A percentile compares a stretch with the other conserved stretches of the same genome.
phyloP scores from a whole-genome alignment of 176 grass and related monocot species.

The Themeda triandra region DNA sequence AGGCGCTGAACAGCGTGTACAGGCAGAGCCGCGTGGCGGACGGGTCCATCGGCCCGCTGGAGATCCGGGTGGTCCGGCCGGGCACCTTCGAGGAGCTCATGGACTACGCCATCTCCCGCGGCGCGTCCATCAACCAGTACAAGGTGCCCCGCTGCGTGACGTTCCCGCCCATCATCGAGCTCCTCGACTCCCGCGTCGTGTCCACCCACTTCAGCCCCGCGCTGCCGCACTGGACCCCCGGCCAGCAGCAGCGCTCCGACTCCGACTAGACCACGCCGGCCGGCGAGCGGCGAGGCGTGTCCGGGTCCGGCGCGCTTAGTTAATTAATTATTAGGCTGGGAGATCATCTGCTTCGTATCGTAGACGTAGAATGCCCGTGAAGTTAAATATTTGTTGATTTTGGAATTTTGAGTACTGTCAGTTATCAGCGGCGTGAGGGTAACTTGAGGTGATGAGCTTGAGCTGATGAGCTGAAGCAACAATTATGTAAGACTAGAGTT shows the following conservation, averaged over 20 bases:
- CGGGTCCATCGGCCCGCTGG: slow-evolving; percentile 82
- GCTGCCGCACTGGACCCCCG: slow-evolving; percentile 70
- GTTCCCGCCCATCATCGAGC: slow-evolving; percentile 85
- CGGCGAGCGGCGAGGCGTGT: background rate
- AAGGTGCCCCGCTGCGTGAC: slow-evolving; percentile 87
- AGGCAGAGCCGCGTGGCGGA: slow-evolving; percentile 90
- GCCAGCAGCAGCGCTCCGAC: slow-evolving; percentile 21
- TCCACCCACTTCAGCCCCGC: slow-evolving; percentile 81
- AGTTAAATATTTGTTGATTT: slow-evolving; percentile 27
- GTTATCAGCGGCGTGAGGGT: slow-evolving; percentile 28
- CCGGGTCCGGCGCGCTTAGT: background rate
- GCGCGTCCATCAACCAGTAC: slow-evolving; percentile 94
- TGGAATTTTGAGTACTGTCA: slow-evolving; percentile 35
- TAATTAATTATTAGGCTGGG: background rate
- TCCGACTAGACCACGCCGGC: slow-evolving; percentile 19
- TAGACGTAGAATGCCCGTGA: slow-evolving; percentile 17
- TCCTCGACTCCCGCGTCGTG: slow-evolving; percentile 87
- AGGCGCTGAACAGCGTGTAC: slow-evolving; percentile 83
- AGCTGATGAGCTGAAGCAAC: slow-evolving; percentile 10
- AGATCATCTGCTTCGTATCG: background rate
- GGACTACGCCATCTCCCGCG: slow-evolving; percentile 90
- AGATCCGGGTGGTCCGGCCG: slow-evolving; percentile 70
- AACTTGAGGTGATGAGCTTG: slow-evolving; percentile 8
- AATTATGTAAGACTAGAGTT: background rate
- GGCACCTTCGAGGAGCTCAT: slow-evolving; percentile 97